Base-by-base conservation (phyloP, 2,329 filamentous ascomycete genomes). In the Fusarium foetens region DNA sequence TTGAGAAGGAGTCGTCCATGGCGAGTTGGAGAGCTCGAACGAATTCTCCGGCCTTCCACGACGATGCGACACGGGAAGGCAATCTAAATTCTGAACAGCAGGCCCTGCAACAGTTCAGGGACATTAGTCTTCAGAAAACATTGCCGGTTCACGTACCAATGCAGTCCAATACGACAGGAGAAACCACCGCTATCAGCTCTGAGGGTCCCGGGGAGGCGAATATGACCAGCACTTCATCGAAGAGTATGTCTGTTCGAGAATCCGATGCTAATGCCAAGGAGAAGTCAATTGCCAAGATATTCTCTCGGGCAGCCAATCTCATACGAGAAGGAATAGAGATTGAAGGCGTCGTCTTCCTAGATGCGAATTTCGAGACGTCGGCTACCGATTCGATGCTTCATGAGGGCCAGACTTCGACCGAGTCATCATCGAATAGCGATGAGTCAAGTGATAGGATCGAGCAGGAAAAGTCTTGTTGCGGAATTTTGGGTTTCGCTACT, bases 231-330 rank as follows among this genome's bases (percentile, higher is more conserved):
- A 41, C 41, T 42, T 58, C 63, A 8, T 63, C 68, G 11, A 39
- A 43, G 31, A 61, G 31, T 36, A 48, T 42, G 29, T 46, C 55
- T 25, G 19, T 52, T n/a, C 27, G 13, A 53, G 52, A 52, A 14
- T 33, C 64, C 1, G 64, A 74, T 35, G 39, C 17, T 12, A 41
- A 59, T 12, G 27, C 13, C 11, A 63, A 61, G 14, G 57, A 64
- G 29, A 62, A 52, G 48, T 55, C 55, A 1, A 52, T 65, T 21
- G 60, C 67, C 29, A 60, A 74, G 11, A 78, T 85, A 4, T 84
- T 86, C 49, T 81, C 81, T 2, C 82, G 82, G 31, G 85, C 85
- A 23, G 82, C 84, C 27, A 82, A 82, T 31, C 75, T 86, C 8
- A 79, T 87, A 23, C 75, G 82, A 5, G 80, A 86, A 45, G 81